Base-by-base conservation (phyloP, 345 rosid genomes). In the Brassica juncea region DNA sequence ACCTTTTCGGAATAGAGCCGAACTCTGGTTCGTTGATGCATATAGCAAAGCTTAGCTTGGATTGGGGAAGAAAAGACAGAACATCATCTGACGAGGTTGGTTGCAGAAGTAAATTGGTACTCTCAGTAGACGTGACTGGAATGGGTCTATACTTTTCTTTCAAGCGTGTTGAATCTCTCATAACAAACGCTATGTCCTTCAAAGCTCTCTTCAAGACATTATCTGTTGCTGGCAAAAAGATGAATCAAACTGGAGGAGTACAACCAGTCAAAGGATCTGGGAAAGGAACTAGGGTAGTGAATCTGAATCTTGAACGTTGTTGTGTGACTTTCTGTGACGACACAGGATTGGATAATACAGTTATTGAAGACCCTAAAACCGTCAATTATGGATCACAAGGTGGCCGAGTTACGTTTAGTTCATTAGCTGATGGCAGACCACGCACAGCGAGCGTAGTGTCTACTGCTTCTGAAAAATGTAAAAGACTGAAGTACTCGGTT, bases 311-410 rank as follows among this genome's bases (percentile, higher is more conserved):
- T 71, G 98, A 95, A 76, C 81, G 90, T n/a, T 95, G 96, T 80
- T 90, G 86, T 54, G 86, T 95, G 63, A 91, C 83, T 71, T 86
- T 87, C 79, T 84, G 68, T 81, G 96, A 91, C 64, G 91, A 93
- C 2, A 81, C 91, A 31, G 83, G 83, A 71, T 72, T 93, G 91
- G 98, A 93, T 23, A 88, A 86, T 70, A 71, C 89, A 60, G 75
- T 80, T 80, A 85, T 93, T 82, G 88, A 82, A 21, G 97, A 95
- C 83, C 97, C 99, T 59, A 95, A 95, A 86, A 91, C 92, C 65
- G 96, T 95, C 79, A 93, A 93, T 86, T 93, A 91, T 90, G 99
- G 99, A 72, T 93, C 99, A 79, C 99, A 95, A 69, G 98, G 99
- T 88, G 98, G 97, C 54, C 89, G 85, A 62, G 86, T 87, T 80